Percentiles rank a stretch among this genome's conserved stretches.
These are phyloP conservation scores for Symbiotaphrina buchneri DNA, from an alignment of 495 filamentous ascomycete genomes.

Conservation along the genomic window DNA sequence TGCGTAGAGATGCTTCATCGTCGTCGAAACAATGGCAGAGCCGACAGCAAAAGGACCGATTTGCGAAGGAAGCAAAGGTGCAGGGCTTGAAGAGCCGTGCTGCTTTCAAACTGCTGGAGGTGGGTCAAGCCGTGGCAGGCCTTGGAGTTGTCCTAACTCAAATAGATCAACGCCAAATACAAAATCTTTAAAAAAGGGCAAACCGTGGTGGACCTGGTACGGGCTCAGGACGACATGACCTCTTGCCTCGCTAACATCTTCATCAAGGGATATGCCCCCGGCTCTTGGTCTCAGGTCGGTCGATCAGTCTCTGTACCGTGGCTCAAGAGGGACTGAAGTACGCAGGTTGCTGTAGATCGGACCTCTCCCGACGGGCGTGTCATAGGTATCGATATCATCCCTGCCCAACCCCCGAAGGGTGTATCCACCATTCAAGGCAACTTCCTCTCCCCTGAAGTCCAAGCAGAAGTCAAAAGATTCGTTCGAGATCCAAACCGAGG, in stretches of 20 bases:
- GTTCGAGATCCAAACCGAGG: conserved; percentile 42
- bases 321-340: too few relatives aligned
- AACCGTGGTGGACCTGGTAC: conserved; percentile 72
- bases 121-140: conserved; percentile 10
- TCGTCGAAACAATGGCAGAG: conserved; percentile 65
- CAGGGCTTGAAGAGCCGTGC: conserved; percentile 69
- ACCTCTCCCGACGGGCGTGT: conserved; percentile 58
- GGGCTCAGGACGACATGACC: neutral
- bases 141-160: neutral
- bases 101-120: conserved; percentile 77
- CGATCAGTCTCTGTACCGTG: too few relatives aligned
- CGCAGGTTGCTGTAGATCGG: conserved; percentile 56
- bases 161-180: conserved; percentile 59
- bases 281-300: conserved; percentile 74
- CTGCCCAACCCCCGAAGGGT: conserved; percentile 69
- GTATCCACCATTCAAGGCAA: conserved; percentile 87
- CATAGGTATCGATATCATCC: conserved; percentile 81
- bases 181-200: conserved; percentile 54
- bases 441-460: conserved; percentile 50
- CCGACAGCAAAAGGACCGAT: conserved; percentile 50
- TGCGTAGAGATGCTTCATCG: conserved; percentile 14
- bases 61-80: conserved; percentile 45
- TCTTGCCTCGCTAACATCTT: conserved; percentile 6
- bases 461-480: conserved; percentile 50
- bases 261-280: conserved; percentile 70